A percentile compares a stretch with the other conserved stretches of the same genome.
phyloP scores from a whole-genome alignment of 2,329 filamentous ascomycete species.

The Aspergillus ustus region DNA sequence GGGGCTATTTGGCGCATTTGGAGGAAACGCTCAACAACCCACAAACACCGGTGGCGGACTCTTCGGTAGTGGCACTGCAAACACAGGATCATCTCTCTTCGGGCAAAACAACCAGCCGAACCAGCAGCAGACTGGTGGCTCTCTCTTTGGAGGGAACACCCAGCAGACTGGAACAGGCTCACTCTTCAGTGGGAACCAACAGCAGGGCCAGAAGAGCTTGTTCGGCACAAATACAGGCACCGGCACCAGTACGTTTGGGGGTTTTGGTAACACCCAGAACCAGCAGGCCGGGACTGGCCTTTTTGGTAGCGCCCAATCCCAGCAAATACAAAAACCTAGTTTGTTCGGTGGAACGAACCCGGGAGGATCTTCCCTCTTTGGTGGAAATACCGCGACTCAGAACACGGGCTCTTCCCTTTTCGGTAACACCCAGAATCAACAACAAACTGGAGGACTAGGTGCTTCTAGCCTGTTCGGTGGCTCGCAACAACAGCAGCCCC shows the following conservation, averaged over 20 bases:
- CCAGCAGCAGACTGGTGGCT: slow-evolving; percentile 40
- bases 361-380: slow-evolving; percentile 54
- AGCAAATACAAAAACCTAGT: slow-evolving; percentile 61
- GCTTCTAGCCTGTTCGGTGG: slow-evolving; percentile 58
- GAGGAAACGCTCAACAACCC: slow-evolving; percentile 49
- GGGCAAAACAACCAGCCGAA: slow-evolving; percentile 44
- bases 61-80: slow-evolving; percentile 37
- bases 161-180: slow-evolving; percentile 39
- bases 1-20: slow-evolving; percentile 46
- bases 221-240: slow-evolving; percentile 45
- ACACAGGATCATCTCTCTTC: slow-evolving; percentile 40
- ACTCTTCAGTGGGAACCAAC: slow-evolving; percentile 42
- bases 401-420: slow-evolving; percentile 61
- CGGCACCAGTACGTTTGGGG: slow-evolving; percentile 36
- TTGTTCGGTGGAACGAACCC: slow-evolving; percentile 55
- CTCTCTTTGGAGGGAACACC: slow-evolving; percentile 48
- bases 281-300: slow-evolving; percentile 47
- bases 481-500: slow-evolving; percentile 58
- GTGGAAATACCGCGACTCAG: slow-evolving; percentile 31
- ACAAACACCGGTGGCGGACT: slow-evolving; percentile 48
- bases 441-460: slow-evolving; percentile 36
- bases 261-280: slow-evolving; percentile 51
- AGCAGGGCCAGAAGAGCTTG: slow-evolving; percentile 41
- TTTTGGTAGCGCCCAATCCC: slow-evolving; percentile 51
- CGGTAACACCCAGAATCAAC: slow-evolving; percentile 50